phyloP scores from a whole-genome alignment of 1,284 basidiomycete species.

The Veloboletus limbatus region DNA sequence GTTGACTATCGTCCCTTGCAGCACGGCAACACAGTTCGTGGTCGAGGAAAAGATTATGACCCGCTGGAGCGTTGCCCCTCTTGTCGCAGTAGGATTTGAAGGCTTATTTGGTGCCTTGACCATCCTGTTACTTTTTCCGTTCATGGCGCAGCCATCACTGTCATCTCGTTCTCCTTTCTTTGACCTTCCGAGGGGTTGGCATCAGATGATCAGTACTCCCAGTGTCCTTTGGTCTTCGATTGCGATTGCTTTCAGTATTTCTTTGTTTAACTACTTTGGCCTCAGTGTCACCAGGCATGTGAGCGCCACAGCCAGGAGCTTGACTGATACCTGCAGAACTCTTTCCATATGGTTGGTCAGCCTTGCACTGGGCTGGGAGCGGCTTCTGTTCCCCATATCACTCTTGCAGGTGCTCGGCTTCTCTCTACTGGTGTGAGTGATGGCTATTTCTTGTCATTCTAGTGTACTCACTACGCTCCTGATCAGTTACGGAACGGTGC shows the following conservation, averaged over 20 bases:
- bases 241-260: conserved; percentile 80
- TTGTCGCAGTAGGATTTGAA: conserved; percentile 93
- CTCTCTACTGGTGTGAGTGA: conserved; percentile 75
- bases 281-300: conserved; percentile 89
- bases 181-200: conserved; percentile 87
- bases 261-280: conserved; percentile 97
- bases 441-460: conserved; percentile 29
- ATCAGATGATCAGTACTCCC: conserved; percentile 82
- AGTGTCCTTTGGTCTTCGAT: conserved; percentile 76
- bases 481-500: conserved; percentile 58
- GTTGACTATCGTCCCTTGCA: conserved; percentile 34
- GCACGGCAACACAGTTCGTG: conserved; percentile 89
- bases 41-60: conserved; percentile 88
- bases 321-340: conserved; percentile 96
- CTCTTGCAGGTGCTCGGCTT: conserved; percentile 90
- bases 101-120: conserved; percentile 88
- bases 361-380: conserved; percentile 90
- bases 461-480: conserved; percentile 8
- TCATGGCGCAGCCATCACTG: conserved; percentile 60
- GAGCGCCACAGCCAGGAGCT: conserved; percentile 83
- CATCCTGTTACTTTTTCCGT: conserved; percentile 70
- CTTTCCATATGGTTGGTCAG: conserved; percentile 90
- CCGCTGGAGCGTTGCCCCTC: conserved; percentile 84
- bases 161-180: conserved; percentile 75
- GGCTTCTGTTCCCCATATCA: conserved; percentile 78